Conservation (phyloP, 306 rosid species). For the Fagus sylvatica region DNA sequence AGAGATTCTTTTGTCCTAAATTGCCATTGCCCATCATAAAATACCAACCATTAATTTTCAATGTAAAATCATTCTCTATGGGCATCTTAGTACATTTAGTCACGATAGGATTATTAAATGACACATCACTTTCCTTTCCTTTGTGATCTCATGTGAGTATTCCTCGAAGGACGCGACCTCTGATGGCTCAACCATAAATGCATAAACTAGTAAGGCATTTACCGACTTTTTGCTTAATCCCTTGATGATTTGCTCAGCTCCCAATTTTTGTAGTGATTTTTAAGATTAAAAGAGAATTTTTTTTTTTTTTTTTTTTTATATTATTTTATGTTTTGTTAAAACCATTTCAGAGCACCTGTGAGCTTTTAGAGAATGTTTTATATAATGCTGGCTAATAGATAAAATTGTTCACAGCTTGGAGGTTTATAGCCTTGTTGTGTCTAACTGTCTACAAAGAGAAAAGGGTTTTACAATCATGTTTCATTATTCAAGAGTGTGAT, state of each 20-base stretch:
- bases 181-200: constrained; percentile 30
- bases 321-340: neutral
- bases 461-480: constrained; percentile 13
- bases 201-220: constrained; percentile 41
- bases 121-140: constrained; percentile 46
- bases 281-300: constrained; percentile 4
- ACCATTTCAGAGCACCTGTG: too few species aligned
- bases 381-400: neutral
- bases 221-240: constrained; percentile 23
- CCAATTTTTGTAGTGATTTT: constrained; percentile 33
- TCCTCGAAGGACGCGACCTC: constrained; percentile 53
- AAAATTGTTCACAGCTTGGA: constrained; percentile 1
- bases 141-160: constrained; percentile 75
- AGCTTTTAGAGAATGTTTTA: neutral
- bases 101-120: constrained; percentile 18
- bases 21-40: neutral
- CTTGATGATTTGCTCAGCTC: constrained; percentile 30
- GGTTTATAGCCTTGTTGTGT: constrained; percentile 14
- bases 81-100: constrained; percentile 5
- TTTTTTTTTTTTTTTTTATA: constrained; percentile 4
- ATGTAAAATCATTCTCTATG: constrained; percentile 13
- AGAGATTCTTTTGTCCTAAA: neutral
- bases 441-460: neutral
- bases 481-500: constrained; percentile 51
- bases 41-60: constrained; percentile 18